Evolutionary conservation across 148 eudicot genomes (phyloP).

Genomic region (Vaccinium darrowii): DNA sequence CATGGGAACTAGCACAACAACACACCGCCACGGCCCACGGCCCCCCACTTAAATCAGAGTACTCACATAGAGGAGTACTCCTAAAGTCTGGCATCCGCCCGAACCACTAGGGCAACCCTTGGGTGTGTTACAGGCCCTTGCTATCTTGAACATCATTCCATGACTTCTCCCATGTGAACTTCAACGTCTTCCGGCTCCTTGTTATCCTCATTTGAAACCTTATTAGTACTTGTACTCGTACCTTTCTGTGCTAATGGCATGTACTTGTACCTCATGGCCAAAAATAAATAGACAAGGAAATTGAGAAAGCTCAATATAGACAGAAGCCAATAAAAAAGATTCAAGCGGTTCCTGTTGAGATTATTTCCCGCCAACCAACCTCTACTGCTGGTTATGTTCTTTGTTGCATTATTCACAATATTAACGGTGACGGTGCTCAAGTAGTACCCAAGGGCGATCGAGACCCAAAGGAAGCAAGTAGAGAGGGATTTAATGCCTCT

Average conservation of each 20-base stretch:
- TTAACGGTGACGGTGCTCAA: conserved; percentile 39
- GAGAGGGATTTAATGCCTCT: conserved; percentile 41
- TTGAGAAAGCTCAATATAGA: conserved; percentile 29
- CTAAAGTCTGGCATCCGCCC: too few species aligned
- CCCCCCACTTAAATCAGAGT: too few species aligned
- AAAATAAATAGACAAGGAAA: conserved; percentile 32
- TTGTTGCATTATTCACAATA: conserved; percentile 35
- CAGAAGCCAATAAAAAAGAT: conserved; percentile 44
- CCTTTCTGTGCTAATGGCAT: conserved; percentile 9
- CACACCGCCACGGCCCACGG: too few species aligned
- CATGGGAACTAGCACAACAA: too few species aligned
- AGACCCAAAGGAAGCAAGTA: conserved; percentile 44
- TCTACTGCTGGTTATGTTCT: conserved; percentile 25
- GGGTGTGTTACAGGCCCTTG: too few species aligned
- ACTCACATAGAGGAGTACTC: too few species aligned
- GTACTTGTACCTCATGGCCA: conserved; percentile 42
- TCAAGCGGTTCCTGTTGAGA: conserved; percentile 40
- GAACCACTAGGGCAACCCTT: too few species aligned
- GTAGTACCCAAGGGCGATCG: conserved; percentile 45
- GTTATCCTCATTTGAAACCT: neutral
- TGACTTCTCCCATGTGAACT: conserved; percentile 4
- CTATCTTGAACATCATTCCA: neutral
- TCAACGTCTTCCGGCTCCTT: neutral
- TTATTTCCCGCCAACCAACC: conserved; percentile 53
- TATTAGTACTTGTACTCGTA: neutral